Evolutionary conservation across 768 basidiomycete species (phyloP), one percentile per base, ranked within the genome.

Genomic region (Mycena vulgaris): DNA sequence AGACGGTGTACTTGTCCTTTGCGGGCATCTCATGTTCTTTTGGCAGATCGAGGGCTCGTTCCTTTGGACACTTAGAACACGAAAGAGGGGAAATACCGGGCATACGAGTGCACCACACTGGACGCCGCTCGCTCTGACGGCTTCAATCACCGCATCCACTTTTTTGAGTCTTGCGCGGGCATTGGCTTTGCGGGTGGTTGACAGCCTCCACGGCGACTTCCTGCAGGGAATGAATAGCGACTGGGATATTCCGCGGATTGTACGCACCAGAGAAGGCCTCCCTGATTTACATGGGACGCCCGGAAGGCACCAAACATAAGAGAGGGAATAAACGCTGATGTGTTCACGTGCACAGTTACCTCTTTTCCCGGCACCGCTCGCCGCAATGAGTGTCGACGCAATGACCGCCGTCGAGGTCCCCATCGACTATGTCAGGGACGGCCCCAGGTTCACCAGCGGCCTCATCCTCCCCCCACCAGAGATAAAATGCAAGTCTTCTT

Each of bases 381-480:
- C 79, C 64, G 82, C 75, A 71, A 91, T 89, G 88, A 81, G 85
- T 71, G 83, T 88, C 28, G 69, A 62, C 74, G 74, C 81, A 9
- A 35, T 75, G 55, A 85, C 86, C 73, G 83, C 84, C 31, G 85
- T 84, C 78, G 83, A 85, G 49, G 75, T 75, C 55, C 75, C 75
- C 42, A 78, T 77, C 62, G 81, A 82, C 13, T 72, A 68, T 56
- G 81, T 74, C 71, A 72, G 74, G 5, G 77, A 67, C 5, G 76
- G 74, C 42, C 78, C 80, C 69, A 86, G 93, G 76, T 95, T 94
- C 77, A 85, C 92, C 25, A 92, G 88, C 66, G 96, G 96, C 52
- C 89, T 98, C 76, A 98, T 99, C 82, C 92, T 97, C 28, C 97
- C 97, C 71, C 96, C 97, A 2, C 96, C 95, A 40, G 97, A 97